phyloP scores from a whole-genome alignment of 306 rosid species.

The Citrullus colocynthis region DNA sequence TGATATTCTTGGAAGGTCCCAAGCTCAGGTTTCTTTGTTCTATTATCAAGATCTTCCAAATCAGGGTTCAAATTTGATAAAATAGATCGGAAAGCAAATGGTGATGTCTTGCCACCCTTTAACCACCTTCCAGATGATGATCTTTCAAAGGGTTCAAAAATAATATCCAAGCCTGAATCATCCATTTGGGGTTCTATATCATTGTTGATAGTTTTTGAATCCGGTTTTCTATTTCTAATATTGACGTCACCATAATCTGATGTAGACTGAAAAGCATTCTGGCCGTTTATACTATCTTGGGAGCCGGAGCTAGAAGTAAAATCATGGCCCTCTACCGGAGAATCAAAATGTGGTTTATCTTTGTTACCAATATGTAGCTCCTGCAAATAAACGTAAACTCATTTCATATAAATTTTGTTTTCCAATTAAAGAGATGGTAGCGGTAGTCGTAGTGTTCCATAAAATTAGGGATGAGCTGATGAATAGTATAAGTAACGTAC shows the following conservation, averaged over 20 bases:
- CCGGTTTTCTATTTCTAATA: background rate
- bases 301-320: constrained; percentile 11
- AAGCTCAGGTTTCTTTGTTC: background rate
- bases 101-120: constrained; percentile 16
- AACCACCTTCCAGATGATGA: constrained; percentile 28
- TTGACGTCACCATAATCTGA: constrained; percentile 21
- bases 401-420: background rate
- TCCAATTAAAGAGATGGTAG: background rate
- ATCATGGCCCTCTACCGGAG: constrained; percentile 19
- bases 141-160: constrained; percentile 20
- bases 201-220: constrained; percentile 18
- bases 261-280: constrained; percentile 10
- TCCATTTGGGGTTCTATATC: constrained; percentile 13
- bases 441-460: background rate
- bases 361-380: constrained; percentile 25
- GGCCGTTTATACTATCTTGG: constrained; percentile 1
- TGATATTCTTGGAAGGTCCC: constrained; percentile 19
- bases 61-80: constrained; percentile 14
- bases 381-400: constrained; percentile 16
- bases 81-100: constrained; percentile 25
- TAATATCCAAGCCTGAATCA: constrained; percentile 18
- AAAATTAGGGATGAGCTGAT: background rate
- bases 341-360: constrained; percentile 35
- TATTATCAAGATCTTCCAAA: constrained; percentile 14
- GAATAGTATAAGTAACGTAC: background rate